Evolutionary conservation across 345 rosid genomes (phyloP).

Genomic region (Hibiscus tridactylites): DNA sequence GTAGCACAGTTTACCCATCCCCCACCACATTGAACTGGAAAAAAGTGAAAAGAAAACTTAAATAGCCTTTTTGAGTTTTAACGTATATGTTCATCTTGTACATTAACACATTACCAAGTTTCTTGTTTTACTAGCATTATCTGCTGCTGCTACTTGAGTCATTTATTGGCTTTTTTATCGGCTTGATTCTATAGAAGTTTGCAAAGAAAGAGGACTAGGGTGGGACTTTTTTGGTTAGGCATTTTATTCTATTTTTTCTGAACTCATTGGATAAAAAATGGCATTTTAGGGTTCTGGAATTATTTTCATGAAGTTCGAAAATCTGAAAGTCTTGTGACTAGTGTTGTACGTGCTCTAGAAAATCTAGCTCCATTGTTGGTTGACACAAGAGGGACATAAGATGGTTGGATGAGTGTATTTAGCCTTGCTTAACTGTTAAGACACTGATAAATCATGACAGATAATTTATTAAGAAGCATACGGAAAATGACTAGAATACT

Average conservation of each 20-base stretch:
- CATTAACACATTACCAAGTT: neutral
- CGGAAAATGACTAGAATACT: neutral
- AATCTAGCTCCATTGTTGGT: neutral
- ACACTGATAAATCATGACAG: neutral
- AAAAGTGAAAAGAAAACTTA: neutral
- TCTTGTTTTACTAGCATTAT: neutral
- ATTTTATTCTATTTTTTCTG: neutral
- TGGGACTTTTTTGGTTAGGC: neutral
- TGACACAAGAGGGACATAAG: neutral
- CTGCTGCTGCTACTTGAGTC: neutral
- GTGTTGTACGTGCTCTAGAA: neutral
- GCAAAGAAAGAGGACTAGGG: neutral
- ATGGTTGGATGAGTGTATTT: neutral
- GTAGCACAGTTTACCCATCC: neutral
- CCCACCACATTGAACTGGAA: neutral
- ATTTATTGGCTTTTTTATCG: neutral
- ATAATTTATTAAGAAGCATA: neutral
- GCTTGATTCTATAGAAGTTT: neutral
- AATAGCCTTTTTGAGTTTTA: neutral
- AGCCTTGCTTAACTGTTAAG: neutral
- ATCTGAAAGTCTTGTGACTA: neutral
- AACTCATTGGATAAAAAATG: neutral
- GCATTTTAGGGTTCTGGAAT: neutral
- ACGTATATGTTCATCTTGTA: neutral
- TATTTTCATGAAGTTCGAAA: neutral